phyloP scores from a whole-genome alignment of 306 rosid genomes.

The Vigna radiata region DNA sequence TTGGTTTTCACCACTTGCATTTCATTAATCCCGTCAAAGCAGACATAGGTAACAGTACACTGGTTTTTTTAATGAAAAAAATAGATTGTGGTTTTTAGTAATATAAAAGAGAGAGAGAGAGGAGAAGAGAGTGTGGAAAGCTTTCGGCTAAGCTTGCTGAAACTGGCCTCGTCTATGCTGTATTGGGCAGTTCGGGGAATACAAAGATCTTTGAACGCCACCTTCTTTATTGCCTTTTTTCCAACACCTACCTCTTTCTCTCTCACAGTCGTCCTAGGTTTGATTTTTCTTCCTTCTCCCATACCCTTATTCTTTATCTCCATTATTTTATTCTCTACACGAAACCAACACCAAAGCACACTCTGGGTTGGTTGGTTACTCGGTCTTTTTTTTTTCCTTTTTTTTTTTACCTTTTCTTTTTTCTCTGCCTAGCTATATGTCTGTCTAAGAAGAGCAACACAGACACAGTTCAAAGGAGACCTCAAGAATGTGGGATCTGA shows the following conservation, averaged over 20 bases:
- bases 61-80: neutral
- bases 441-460: neutral
- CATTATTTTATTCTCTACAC: slow-evolving; percentile 17
- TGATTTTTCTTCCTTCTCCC: slow-evolving; percentile 36
- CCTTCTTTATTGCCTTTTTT: slow-evolving; percentile 47
- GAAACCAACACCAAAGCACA: neutral
- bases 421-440: neutral
- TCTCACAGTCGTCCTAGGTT: slow-evolving; percentile 51
- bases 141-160: slow-evolving; percentile 55
- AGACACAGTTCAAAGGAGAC: neutral
- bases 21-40: slow-evolving; percentile 12
- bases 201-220: slow-evolving; percentile 59
- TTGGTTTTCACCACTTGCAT: slow-evolving; percentile 42
- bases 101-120: slow-evolving; percentile 40
- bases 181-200: slow-evolving; percentile 64
- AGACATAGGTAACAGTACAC: slow-evolving; percentile 20
- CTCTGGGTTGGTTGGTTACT: neutral
- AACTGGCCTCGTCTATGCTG: slow-evolving; percentile 77
- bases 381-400: neutral
- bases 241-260: slow-evolving; percentile 40
- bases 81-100: slow-evolving; percentile 9
- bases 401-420: neutral
- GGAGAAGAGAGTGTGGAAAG: slow-evolving; percentile 18
- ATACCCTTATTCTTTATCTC: slow-evolving; percentile 18
- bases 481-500: slow-evolving; percentile 96